Conservation (phyloP, 495 filamentous ascomycete genomes). For the Lasiosphaeris hirsuta region DNA sequence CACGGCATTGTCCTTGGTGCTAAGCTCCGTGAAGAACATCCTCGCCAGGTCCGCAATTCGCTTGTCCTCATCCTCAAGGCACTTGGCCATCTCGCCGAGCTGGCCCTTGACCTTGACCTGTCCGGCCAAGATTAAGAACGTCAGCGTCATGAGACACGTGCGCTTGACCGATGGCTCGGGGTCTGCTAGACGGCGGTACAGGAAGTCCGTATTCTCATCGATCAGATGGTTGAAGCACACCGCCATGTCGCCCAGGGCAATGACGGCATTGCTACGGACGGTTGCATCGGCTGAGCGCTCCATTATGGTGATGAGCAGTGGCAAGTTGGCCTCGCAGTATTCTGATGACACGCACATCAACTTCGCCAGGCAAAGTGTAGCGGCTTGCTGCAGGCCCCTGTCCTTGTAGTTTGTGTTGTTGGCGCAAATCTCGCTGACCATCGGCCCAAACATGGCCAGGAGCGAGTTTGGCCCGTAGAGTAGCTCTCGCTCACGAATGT, state of each 20-base stretch:
- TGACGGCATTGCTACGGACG: constrained; percentile 90
- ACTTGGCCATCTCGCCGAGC: constrained; percentile 98
- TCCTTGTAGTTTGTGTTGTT: constrained; percentile 90
- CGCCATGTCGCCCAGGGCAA: constrained; percentile 97
- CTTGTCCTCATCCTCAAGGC: constrained; percentile 91
- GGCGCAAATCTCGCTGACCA: constrained; percentile 88
- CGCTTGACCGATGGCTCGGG: constrained; percentile 86
- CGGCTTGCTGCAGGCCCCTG: constrained; percentile 82
- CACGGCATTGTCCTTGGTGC: constrained; percentile 96
- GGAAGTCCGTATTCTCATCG: constrained; percentile 97
- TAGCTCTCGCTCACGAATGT: constrained; percentile 91
- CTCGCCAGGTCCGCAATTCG: constrained; percentile 86
- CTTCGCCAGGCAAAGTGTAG: constrained; percentile 95
- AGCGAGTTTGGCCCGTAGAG: constrained; percentile 84
- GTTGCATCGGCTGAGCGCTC: constrained; percentile 87
- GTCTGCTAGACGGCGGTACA: constrained; percentile 91
- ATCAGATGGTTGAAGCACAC: constrained; percentile 99
- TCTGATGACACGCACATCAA: constrained; percentile 95
- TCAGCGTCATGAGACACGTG: constrained; percentile 97
- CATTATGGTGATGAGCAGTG: constrained; percentile 95
- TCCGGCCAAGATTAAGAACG: constrained; percentile 93
- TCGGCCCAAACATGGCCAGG: constrained; percentile 80
- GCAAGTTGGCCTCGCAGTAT: constrained; percentile 91
- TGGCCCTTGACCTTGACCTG: constrained; percentile 99
- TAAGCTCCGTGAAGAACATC: constrained; percentile 98